Evolutionary conservation across 2,329 filamentous ascomycete species (phyloP), one percentile per base, ranked within the genome.

Genomic region (Anthostomella pinea): DNA sequence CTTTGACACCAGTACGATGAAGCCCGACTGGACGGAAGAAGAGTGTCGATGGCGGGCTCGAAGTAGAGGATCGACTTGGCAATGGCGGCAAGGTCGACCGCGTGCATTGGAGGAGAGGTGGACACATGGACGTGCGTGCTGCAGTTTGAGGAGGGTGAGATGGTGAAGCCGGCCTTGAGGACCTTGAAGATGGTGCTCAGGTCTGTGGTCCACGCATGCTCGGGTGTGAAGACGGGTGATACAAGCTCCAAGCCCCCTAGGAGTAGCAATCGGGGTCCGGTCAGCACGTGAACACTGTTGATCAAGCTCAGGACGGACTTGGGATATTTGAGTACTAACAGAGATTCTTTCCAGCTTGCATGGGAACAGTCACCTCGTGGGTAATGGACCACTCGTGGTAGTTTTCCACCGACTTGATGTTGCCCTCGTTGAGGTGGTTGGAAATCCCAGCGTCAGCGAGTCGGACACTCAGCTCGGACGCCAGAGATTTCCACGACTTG

Each of bases 51-150:
- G 3, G 59, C 59, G 2, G 50, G 38, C 39, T 66, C 63, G 41
- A 59, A 63, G 45, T 56, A 58, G 5, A 66, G 51, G 13, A 48
- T 47, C 4, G 54, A 46, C 38, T 63, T 63, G 39, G 56, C 56
- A 2, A 66, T 44, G 9, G 50, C 36, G 6, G 50, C 49, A 6
- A 62, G 52, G 9, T 56, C 55, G 6, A 20, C 7, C 1, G 51
- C 14, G 5, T 43, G 36, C 21, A 63, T 36, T 2, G 57, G 36
- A 11, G 33, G 13, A 0, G 51, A 40, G 3, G 46, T 38, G 13
- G 61, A 64, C 10, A 66, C 17, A 49, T 66, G 63, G 20, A 66
- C 50, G 46, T 66, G 64, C 2, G 64, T 65, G 45, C 61, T 60
- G 49, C 60, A 63, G 30, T 59, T 46, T 2, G 49, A 13, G 7